A percentile compares a stretch with the other conserved stretches of the same genome.
phyloP scores from a whole-genome alignment of 2,329 filamentous ascomycete species.

The Microascus cirrosus region DNA sequence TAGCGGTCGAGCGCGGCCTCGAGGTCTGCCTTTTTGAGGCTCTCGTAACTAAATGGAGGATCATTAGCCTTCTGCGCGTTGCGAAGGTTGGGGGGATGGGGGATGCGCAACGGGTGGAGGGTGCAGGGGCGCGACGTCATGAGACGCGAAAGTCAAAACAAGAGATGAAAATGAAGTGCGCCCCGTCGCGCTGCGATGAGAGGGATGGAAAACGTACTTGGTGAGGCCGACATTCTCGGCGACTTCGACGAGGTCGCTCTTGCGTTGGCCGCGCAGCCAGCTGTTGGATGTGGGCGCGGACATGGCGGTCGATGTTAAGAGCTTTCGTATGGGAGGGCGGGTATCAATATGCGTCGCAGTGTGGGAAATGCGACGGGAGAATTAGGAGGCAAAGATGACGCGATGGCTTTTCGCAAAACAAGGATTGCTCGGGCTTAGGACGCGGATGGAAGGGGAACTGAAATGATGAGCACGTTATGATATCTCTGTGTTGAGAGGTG shows the following conservation, averaged over 20 bases:
- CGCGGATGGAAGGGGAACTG: not conserved
- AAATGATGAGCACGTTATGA: not conserved
- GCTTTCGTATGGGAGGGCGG: no score
- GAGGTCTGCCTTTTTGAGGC: constrained; percentile 68
- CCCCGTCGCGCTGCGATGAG: not conserved
- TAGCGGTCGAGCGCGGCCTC: constrained; percentile 63
- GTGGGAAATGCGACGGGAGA: no score
- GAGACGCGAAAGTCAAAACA: not conserved
- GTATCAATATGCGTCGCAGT: not conserved
- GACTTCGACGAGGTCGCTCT: constrained; percentile 65
- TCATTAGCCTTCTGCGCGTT: not conserved
- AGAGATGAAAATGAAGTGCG: not conserved
- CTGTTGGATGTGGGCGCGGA: constrained; percentile 41
- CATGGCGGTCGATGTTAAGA: constrained; percentile 37
- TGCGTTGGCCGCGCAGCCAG: constrained; percentile 74
- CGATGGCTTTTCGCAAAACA: no score
- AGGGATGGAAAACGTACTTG: constrained; percentile 45
- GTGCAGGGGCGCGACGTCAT: not conserved
- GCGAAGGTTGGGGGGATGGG: not conserved
- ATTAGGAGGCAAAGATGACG: no score
- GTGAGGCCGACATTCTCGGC: constrained; percentile 60
- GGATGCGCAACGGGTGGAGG: not conserved
- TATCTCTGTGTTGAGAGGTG: no score
- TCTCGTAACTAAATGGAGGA: constrained; percentile 45
- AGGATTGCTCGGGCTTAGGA: no score